phyloP scores from a whole-genome alignment of 768 basidiomycete genomes.

The Phaeolepiota aurea region DNA sequence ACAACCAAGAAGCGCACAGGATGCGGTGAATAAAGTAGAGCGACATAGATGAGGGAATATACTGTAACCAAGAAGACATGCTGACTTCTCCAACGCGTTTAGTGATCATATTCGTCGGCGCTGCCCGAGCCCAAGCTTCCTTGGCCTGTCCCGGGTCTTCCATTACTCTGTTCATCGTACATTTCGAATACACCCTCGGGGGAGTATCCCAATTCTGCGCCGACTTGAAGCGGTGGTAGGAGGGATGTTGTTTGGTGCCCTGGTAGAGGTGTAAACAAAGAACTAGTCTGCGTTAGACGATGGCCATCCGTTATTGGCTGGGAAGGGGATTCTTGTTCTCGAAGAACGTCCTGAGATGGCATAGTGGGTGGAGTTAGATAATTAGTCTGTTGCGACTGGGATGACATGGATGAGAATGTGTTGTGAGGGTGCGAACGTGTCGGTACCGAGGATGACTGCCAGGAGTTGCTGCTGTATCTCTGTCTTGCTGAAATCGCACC shows the following conservation, averaged over 20 bases:
- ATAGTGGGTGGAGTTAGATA: no score
- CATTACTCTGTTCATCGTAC: constrained; percentile 29
- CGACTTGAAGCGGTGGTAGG: constrained; percentile 21
- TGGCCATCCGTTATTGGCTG: constrained; percentile 16
- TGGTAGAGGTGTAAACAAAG: constrained; percentile 62
- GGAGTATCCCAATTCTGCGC: constrained; percentile 13
- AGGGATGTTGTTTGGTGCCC: constrained; percentile 43
- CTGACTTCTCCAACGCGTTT: no score
- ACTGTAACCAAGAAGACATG: no score
- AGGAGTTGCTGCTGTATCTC: constrained; percentile 22
- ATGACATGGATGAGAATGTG: constrained; percentile 19
- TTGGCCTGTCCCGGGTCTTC: constrained; percentile 33
- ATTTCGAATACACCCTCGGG: constrained; percentile 23
- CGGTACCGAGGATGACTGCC: constrained; percentile 21
- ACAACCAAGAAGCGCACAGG: constrained; percentile 1
- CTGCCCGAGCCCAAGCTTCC: constrained; percentile 23
- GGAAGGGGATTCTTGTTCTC: not conserved
- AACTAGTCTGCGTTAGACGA: constrained; percentile 56
- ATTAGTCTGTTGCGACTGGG: constrained; percentile 4
- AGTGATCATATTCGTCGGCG: constrained; percentile 20
- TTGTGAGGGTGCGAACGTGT: constrained; percentile 11
- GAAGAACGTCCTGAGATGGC: not conserved
- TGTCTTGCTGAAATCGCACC: constrained; percentile 17
- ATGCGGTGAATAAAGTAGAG: no score
- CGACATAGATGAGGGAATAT: constrained; percentile 4